Base-by-base conservation (phyloP, 2,329 filamentous ascomycete genomes). In the Xylariaceae sp. region DNA sequence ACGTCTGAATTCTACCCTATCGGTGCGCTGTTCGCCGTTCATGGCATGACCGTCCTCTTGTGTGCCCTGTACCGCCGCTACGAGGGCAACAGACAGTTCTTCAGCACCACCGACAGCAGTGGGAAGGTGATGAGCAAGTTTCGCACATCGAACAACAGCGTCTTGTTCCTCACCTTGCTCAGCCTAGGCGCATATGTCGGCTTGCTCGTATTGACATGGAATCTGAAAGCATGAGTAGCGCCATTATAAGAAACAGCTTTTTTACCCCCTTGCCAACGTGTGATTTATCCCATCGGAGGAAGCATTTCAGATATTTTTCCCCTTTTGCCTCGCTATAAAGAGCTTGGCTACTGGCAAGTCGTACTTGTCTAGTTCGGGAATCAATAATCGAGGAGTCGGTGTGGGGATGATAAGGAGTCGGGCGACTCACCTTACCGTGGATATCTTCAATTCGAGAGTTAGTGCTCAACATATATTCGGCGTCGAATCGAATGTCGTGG, bases 1-100 rank as follows among this genome's bases (percentile, higher is more conserved):
- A 97, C 92, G 7, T 84, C 87, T 55, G 94, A 97, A 72, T 97
- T 99, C 79, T 97, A 97, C 76, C 86, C 88, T 66, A 96, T 97
- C 64, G 94, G 94, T n/a, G 94, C 94, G 5, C 80, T 99, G 37
- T 97, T 97, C 72, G 92, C 94, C 49, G 87, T 91, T 53, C 97
- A 97, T 71, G 94, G 93, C 10, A 86, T 88, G 2, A 90, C 90
- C 5, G 84, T 99, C 52, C 79, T 97, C 71, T 80, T 90, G 30
- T 90, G 95, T 61, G 89, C 91, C 67, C 78, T 91, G 56, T 95
- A 95, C 75, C 84, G 94, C 59, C 86, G 94, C 56, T 90, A 92
- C 71, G 90, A 97, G 75, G 92, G 94, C 59, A 96, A 97, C 71
- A 84, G 86, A 65, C 93, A 97, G 75, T 97, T 99, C 77, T 97